These are phyloP conservation scores for Exophiala bonariae DNA, from an alignment of 2,329 filamentous ascomycete species.

Conservation along the genomic window DNA sequence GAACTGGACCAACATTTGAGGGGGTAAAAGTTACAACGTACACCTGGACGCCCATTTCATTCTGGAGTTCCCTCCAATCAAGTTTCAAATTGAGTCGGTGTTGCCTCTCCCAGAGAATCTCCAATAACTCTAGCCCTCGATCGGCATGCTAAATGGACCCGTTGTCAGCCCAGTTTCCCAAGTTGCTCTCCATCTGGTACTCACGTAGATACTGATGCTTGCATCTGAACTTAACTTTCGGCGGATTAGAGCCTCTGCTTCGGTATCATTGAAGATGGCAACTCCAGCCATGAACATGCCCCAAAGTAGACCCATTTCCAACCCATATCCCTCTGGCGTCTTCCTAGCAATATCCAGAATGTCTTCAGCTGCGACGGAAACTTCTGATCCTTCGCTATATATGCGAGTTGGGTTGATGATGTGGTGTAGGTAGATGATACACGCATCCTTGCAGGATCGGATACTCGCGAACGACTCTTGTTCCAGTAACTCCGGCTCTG, in stretches of 20 bases:
- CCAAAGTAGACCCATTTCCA: conserved; percentile 4
- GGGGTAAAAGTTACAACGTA: not conserved
- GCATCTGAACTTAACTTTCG: conserved; percentile 6
- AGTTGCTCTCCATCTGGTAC: not conserved
- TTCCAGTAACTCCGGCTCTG: conserved; percentile 4
- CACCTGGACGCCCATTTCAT: conserved; percentile 5
- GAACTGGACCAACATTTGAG: not conserved
- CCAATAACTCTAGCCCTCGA: conserved; percentile 5
- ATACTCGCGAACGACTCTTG: conserved; percentile 5
- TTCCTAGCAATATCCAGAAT: conserved; percentile 5
- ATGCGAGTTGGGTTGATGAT: conserved; percentile 4
- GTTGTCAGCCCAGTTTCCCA: conserved; percentile 2
- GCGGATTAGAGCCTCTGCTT: conserved; percentile 6
- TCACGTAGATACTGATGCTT: conserved; percentile 4
- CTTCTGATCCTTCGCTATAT: conserved; percentile 3
- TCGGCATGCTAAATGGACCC: conserved; percentile 3
- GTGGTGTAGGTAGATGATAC: conserved; percentile 7
- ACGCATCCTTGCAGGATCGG: conserved; percentile 3
- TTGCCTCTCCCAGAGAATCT: conserved; percentile 5
- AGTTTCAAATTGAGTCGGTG: conserved; percentile 6
- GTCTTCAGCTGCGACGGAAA: conserved; percentile 1
- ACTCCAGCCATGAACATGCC: conserved; percentile 6
- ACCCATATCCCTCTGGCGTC: conserved; percentile 1
- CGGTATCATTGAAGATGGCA: conserved; percentile 5
- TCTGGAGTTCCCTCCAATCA: conserved; percentile 4